Base-by-base conservation (phyloP, 2,329 filamentous ascomycete species). In the Fusarium neocosmosporiellum region DNA sequence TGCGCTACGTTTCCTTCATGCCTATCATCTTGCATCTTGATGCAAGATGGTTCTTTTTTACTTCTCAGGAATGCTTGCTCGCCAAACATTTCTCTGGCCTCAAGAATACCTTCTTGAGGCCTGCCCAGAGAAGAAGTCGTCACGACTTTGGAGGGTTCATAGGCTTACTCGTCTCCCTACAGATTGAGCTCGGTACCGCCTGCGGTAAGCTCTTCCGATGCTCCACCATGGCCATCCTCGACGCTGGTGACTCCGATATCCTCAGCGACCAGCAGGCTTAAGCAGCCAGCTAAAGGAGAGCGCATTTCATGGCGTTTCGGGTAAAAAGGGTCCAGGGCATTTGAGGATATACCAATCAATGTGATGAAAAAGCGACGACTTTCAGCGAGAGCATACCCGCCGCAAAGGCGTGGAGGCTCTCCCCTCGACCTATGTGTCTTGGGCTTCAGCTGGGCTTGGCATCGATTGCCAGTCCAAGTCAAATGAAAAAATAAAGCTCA, bases 121-220 rank as follows among this genome's bases (percentile, higher is more conserved):
- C 86, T 88, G 86, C 94, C 94, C 94, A 94, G 93, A 92, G 94
- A 97, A 95, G 91, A 96, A 95, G 94, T 93, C 91, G 88, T 82
- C 79, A 79, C 87, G 92, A 91, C 94, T 96, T 96, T 93, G 94
- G 94, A 97, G 94, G 94, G 94, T 92, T 86, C 81, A 85, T 82
- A 79, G 84, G 90, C 90, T 92, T 87, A 92, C 89, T 82, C 80
- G 74, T 83, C 70, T 79, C 72, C 66, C 68, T 82, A 85, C 85
- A 98, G 95, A 98, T 98, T 84, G 96, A 98, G 89, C 91, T 99
- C 78, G 96, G 96, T 83, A 98, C 95, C 83, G 95, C 95, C 80
- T 98, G 95, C 88, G 96, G 96, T 90, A 98, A 98, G 90, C 93
- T 99, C 84, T 99, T 97, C 93, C 91, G 95, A 80, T 97, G 94